phyloP scores from a whole-genome alignment of 352 stramenopile species.

The Globisporangium sylvaticum region DNA sequence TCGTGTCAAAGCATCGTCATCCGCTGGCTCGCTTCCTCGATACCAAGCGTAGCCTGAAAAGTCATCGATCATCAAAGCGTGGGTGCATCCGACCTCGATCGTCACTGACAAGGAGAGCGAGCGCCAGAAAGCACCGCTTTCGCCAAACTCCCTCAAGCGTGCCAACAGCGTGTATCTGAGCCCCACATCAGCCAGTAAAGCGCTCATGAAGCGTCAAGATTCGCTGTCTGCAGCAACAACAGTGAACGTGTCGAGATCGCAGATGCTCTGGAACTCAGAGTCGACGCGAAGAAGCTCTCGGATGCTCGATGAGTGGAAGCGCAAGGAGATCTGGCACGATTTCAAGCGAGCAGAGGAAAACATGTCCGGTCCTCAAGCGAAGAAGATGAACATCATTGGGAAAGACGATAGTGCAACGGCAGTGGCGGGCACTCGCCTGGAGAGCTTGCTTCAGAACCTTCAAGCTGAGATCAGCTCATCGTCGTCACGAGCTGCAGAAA shows the following conservation, averaged over 20 bases:
- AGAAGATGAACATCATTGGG: neutral
- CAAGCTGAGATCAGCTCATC: conserved; percentile 16
- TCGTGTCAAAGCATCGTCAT: neutral
- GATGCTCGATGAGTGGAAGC: conserved; percentile 64
- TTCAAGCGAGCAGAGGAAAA: conserved; percentile 62
- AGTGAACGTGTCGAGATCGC: conserved; percentile 28
- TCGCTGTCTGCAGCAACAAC: neutral
- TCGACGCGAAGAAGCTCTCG: conserved; percentile 33
- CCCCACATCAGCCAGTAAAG: conserved; percentile 11
- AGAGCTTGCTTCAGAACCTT: conserved; percentile 16
- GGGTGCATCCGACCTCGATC: conserved; percentile 29
- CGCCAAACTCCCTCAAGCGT: conserved; percentile 34
- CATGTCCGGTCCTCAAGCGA: conserved; percentile 19
- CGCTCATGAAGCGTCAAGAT: conserved; percentile 23
- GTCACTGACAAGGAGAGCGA: conserved; percentile 13
- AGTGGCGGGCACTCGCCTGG: neutral
- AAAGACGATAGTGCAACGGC: neutral
- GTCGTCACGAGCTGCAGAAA: neutral
- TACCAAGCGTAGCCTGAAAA: neutral
- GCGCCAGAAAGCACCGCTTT: conserved; percentile 21
- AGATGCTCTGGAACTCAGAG: conserved; percentile 38
- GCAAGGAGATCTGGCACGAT: conserved; percentile 73
- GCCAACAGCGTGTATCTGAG: conserved; percentile 34
- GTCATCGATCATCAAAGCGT: neutral
- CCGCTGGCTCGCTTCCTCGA: neutral